phyloP scores from a whole-genome alignment of 169 alveolate species.

The Cryptosporidium meleagridis region DNA sequence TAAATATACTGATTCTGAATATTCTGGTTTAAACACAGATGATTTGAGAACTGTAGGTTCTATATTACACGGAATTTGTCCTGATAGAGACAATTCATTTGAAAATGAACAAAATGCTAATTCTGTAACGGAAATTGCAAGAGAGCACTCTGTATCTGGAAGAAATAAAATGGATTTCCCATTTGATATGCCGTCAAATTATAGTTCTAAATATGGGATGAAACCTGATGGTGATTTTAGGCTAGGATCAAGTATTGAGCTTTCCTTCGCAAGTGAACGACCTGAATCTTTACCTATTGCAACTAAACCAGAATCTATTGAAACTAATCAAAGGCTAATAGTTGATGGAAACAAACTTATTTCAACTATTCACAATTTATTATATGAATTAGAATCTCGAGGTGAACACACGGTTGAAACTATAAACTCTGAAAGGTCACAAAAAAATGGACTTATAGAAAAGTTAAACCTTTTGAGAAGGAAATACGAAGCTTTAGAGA shows the following conservation, averaged over 20 bases:
- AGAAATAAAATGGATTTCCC: background rate
- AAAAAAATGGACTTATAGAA: conserved; percentile 49
- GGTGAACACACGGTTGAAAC: conserved; percentile 41
- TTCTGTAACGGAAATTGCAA: background rate
- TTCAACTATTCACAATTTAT: conserved; percentile 54
- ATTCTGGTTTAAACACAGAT: conserved; percentile 31
- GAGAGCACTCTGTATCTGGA: background rate
- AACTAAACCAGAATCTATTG: background rate
- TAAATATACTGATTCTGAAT: conserved; percentile 29
- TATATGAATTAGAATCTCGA: conserved; percentile 67
- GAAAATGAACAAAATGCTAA: background rate
- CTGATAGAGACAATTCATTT: conserved; percentile 27
- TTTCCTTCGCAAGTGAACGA: conserved; percentile 20
- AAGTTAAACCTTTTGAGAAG: conserved; percentile 18
- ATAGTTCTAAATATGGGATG: background rate
- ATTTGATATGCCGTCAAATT: background rate
- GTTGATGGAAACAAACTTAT: conserved; percentile 66
- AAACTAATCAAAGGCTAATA: conserved; percentile 28
- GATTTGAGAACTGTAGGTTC: conserved; percentile 71
- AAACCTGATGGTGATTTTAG: background rate
- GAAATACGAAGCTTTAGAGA: conserved; percentile 37
- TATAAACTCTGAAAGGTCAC: conserved; percentile 56
- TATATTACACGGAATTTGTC: conserved; percentile 27
- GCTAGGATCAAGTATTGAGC: conserved; percentile 9
- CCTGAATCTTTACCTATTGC: background rate